Conservation (phyloP, 805 yeast genomes). For the Teunomyces atbi region DNA sequence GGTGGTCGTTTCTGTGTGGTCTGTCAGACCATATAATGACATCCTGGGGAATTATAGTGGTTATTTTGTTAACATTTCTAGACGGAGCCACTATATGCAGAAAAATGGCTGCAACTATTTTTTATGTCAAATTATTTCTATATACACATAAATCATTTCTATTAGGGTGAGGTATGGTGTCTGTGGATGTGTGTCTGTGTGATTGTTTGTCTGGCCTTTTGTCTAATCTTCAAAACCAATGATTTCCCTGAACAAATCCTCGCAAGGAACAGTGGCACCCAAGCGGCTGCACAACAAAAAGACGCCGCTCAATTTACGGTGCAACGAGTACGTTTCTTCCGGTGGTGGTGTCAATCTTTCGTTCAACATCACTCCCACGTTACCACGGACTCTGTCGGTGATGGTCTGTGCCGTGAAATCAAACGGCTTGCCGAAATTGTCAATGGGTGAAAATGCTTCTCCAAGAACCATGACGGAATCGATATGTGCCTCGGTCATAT, state of each 20-base stretch:
- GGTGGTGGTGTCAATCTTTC: slow-evolving; percentile 97
- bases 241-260: slow-evolving; percentile 69
- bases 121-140: neutral
- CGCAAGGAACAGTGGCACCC: slow-evolving; percentile 79
- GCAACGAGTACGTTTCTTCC: slow-evolving; percentile 96
- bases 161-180: neutral
- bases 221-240: slow-evolving; percentile 48
- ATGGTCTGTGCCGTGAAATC: slow-evolving; percentile 85
- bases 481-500: slow-evolving; percentile 89
- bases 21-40: slow-evolving; percentile 1
- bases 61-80: neutral
- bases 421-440: slow-evolving; percentile 50
- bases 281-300: slow-evolving; percentile 85
- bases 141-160: slow-evolving; percentile 2
- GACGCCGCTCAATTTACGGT: slow-evolving; percentile 92
- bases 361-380: slow-evolving; percentile 83
- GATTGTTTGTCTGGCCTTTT: slow-evolving; percentile 1
- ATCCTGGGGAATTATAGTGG: neutral
- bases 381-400: slow-evolving; percentile 86
- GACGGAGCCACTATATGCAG: neutral
- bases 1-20: neutral
- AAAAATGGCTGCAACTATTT: neutral
- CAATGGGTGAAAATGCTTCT: slow-evolving; percentile 76
- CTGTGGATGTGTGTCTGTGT: neutral
- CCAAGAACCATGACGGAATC: slow-evolving; percentile 89